Percentiles rank a stretch among this genome's conserved stretches.
phyloP scores from a whole-genome alignment of 805 yeast genomes.

The Barnettozyma californica region DNA sequence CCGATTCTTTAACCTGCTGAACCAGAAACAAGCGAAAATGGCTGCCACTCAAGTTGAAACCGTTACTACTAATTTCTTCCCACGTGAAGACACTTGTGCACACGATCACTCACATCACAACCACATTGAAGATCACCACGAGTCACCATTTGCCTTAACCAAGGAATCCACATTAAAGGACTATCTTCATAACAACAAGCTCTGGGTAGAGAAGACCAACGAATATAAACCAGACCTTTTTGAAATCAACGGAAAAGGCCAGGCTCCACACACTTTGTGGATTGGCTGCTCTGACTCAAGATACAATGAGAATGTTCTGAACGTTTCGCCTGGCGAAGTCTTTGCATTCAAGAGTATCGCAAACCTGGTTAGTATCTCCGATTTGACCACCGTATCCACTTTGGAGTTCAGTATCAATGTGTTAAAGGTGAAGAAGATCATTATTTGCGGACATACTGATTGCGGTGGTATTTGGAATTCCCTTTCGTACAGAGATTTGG shows the following conservation, averaged over 20 bases:
- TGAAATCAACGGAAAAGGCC: constrained; percentile 64
- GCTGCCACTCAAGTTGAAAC: constrained; percentile 7
- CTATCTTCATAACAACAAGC: constrained; percentile 42
- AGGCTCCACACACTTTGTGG: constrained; percentile 90
- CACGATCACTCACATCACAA: constrained; percentile 6
- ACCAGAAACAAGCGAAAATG: constrained; percentile 3
- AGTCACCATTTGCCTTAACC: constrained; percentile 30
- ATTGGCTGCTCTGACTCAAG: constrained; percentile 93
- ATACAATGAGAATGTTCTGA: constrained; percentile 70
- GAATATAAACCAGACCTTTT: constrained; percentile 22
- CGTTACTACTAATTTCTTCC: constrained; percentile 1
- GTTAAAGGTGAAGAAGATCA: constrained; percentile 70
- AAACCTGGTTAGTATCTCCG: constrained; percentile 62
- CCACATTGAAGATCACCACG: constrained; percentile 5
- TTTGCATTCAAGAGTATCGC: constrained; percentile 89
- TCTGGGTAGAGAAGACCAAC: constrained; percentile 36
- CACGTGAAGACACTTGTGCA: constrained; percentile 5
- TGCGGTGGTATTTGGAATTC: constrained; percentile 93
- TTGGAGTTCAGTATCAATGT: constrained; percentile 85
- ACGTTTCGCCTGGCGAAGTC: constrained; percentile 85
- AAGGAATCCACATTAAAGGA: constrained; percentile 46
- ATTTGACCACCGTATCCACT: constrained; percentile 69
- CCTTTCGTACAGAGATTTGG: constrained; percentile 55
- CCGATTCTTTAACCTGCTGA: constrained; percentile 3
- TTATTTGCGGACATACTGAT: constrained; percentile 91